phyloP scores from a whole-genome alignment of 2,329 filamentous ascomycete species.

The Didymella arachidicola region DNA sequence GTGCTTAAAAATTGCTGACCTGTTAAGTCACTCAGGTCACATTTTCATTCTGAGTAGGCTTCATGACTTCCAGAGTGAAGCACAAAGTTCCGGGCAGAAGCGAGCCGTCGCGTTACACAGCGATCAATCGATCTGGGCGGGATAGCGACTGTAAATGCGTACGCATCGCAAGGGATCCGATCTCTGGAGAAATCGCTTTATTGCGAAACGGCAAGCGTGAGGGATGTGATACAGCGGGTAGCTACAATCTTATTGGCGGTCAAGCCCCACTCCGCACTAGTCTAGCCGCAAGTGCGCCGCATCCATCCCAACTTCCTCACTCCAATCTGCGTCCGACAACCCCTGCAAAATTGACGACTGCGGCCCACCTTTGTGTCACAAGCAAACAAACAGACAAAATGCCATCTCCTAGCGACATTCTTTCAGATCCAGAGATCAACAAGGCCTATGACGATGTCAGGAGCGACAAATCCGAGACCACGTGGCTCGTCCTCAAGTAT shows the following conservation, averaged over 20 bases:
- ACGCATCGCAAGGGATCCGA: not conserved
- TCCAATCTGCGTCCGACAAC: conserved; percentile 5
- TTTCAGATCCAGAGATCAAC: conserved; percentile 62
- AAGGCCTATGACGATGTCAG: conserved; percentile 72
- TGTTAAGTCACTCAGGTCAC: not conserved
- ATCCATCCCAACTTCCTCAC: conserved; percentile 26
- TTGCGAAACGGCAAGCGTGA: not conserved
- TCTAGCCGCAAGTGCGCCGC: conserved; percentile 18
- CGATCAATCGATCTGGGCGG: too few relatives aligned
- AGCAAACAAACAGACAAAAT: conserved; percentile 24
- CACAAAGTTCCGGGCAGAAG: not conserved
- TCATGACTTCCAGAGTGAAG: not conserved
- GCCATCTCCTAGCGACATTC: conserved; percentile 42
- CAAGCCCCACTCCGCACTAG: conserved; percentile 17
- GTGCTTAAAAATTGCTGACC: not conserved
- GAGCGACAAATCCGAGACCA: conserved; percentile 69
- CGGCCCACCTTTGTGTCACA: not conserved
- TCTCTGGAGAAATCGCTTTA: not conserved
- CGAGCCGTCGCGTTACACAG: not conserved
- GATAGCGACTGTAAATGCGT: not conserved
- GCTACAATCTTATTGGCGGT: conserved; percentile 14
- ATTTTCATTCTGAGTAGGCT: not conserved
- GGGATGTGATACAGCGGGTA: not conserved
- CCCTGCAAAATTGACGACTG: conserved; percentile 14
- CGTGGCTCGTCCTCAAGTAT: conserved; percentile 71